Conservation (phyloP, 305 asterid genomes). For the Fraxinus albicans region DNA sequence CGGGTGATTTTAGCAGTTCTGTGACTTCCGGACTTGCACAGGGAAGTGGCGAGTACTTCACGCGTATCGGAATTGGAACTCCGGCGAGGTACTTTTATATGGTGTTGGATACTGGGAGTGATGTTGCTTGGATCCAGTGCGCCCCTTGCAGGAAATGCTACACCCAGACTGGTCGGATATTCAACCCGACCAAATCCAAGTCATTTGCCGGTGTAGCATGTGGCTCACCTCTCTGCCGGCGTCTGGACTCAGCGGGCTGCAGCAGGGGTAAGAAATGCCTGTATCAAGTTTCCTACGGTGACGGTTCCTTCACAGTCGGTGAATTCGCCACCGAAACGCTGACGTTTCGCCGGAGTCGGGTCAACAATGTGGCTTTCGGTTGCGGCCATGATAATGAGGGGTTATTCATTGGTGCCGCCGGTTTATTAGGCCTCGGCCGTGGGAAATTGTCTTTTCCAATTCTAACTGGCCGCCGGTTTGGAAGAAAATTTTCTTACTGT, state of each 20-base stretch:
- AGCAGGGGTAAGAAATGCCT: slow-evolving; percentile 35
- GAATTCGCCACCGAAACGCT: slow-evolving; percentile 59
- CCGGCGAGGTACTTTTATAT: slow-evolving; percentile 49
- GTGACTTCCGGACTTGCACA: slow-evolving; percentile 44
- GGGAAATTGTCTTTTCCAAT: slow-evolving; percentile 54
- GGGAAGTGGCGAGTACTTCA: slow-evolving; percentile 69
- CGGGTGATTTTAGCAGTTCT: slow-evolving; percentile 44
- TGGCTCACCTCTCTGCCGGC: slow-evolving; percentile 26
- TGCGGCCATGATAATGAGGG: slow-evolving; percentile 74
- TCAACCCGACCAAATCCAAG: slow-evolving; percentile 40
- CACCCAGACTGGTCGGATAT: slow-evolving; percentile 53
- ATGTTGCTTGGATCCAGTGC: slow-evolving; percentile 66
- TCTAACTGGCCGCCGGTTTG: slow-evolving; percentile 46
- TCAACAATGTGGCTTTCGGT: slow-evolving; percentile 45
- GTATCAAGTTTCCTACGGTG: slow-evolving; percentile 62
- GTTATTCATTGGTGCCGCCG: slow-evolving; percentile 57
- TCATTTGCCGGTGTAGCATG: slow-evolving; percentile 39
- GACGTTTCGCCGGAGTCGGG: slow-evolving; percentile 37
- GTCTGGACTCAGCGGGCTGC: slow-evolving; percentile 41
- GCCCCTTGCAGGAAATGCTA: slow-evolving; percentile 55
- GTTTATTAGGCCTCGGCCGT: slow-evolving; percentile 57
- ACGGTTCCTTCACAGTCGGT: slow-evolving; percentile 55
- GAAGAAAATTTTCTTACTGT: slow-evolving; percentile 54
- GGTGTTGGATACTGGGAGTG: slow-evolving; percentile 70
- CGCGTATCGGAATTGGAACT: slow-evolving; percentile 52